Base-by-base conservation (phyloP, 2,329 filamentous ascomycete species). In the Penicillium expansum region DNA sequence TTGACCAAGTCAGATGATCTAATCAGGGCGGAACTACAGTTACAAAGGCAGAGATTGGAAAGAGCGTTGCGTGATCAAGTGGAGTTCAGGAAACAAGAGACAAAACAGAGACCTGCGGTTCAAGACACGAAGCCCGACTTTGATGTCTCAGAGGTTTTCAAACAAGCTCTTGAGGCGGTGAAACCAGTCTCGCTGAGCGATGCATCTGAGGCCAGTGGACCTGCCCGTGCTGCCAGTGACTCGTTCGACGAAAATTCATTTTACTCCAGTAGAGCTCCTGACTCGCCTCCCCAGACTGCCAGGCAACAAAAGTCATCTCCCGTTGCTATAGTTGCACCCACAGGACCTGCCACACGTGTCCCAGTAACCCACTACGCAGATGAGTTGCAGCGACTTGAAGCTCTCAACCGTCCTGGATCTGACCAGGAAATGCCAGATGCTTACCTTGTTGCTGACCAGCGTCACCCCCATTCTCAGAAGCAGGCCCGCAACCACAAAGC, bases 211-310 rank as follows among this genome's bases (percentile, higher is more conserved):
- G 79, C 80, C 80, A 83, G 84, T 77, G 80, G 80, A 65, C 80
- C 87, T 74, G 80, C 80, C 69, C 85, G 86, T 73, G 82, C 83
- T 70, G 27, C 51, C 18, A 89, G 82, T 82, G 90, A 93, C 74
- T 94, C 91, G 35, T 90, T 92, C 77, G 92, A 97, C 76, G 89
- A 95, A 73, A 92, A 95, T 71, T 94, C 92, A 39, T 96, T 96
- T 76, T 97, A 97, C 80, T 97, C 93, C 64, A 97, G 92, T 77
- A 90, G 89, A 78, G 84, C 83, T 62, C 88, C 92, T 79, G 90
- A 92, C 73, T 96, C 92, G 22, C 62, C 63, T 62, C 80, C 83
- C 71, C 79, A 81, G 60, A 73, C 76, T 38, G 73, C 72, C 52
- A 69, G 72, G 16, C 71, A 68, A 47, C 67, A 63, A 53, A 67